Evolutionary conservation across 768 basidiomycete genomes (phyloP).

Genomic region (Cystofilobasidium bisporidii): DNA sequence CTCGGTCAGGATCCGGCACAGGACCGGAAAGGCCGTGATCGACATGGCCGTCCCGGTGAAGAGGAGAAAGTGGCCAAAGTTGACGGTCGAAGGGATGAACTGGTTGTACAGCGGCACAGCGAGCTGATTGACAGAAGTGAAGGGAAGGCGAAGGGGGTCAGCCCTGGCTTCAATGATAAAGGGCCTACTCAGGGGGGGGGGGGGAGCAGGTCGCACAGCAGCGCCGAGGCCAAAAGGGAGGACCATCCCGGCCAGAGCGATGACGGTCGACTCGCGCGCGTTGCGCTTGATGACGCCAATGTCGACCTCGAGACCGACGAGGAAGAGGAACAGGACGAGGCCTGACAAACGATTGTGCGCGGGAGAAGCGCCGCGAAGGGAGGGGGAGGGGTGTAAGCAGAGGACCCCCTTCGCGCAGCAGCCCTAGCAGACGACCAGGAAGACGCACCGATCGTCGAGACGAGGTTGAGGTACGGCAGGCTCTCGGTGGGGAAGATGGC

Average conservation of each 20-base stretch:
- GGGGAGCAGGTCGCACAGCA: slow-evolving; percentile 41
- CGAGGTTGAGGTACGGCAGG: slow-evolving; percentile 56
- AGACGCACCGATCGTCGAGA: slow-evolving; percentile 53
- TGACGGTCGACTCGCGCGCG: slow-evolving; percentile 48
- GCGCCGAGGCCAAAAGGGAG: slow-evolving; percentile 75
- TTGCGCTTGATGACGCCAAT: slow-evolving; percentile 58
- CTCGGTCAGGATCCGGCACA: slow-evolving; percentile 75
- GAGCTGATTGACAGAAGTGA: slow-evolving; percentile 1
- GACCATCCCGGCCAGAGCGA: slow-evolving; percentile 60
- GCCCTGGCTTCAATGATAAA: no score
- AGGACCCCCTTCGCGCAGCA: no score
- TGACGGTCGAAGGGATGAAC: slow-evolving; percentile 53
- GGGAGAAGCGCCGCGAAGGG: neutral
- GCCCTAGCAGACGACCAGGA: no score
- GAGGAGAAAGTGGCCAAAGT: slow-evolving; percentile 71
- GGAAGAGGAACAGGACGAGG: slow-evolving; percentile 66
- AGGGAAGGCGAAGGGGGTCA: neutral
- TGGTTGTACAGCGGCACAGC: slow-evolving; percentile 64
- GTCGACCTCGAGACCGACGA: slow-evolving; percentile 79
- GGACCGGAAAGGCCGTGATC: slow-evolving; percentile 62
- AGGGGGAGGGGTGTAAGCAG: neutral
- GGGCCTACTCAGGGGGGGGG: no score
- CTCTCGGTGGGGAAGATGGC: slow-evolving; percentile 43
- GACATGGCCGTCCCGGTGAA: slow-evolving; percentile 67
- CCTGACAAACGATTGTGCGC: slow-evolving; percentile 38